Evolutionary conservation across 805 yeast species (phyloP).

Genomic region (Geotrichum ghanense): DNA sequence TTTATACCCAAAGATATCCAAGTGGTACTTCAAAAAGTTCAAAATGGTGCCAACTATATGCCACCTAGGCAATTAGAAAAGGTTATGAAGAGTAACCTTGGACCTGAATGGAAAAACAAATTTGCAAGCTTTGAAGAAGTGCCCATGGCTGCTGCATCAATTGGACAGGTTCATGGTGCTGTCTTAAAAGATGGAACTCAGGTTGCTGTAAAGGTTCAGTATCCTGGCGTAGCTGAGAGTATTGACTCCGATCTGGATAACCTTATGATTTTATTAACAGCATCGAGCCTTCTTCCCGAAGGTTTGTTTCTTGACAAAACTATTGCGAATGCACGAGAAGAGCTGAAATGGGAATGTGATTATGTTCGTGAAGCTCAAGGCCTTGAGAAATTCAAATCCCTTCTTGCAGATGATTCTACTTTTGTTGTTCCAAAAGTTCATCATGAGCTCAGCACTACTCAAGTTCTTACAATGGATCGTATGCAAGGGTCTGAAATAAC

Average conservation of each 20-base stretch:
- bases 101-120: constrained; percentile 63
- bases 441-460: constrained; percentile 66
- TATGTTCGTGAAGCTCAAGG: constrained; percentile 80
- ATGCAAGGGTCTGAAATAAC: constrained; percentile 77
- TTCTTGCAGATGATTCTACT: constrained; percentile 47
- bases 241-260: constrained; percentile 92
- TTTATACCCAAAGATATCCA: constrained; percentile 80
- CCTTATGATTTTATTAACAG: constrained; percentile 67
- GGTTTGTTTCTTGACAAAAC: constrained; percentile 89
- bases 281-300: constrained; percentile 76
- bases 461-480: constrained; percentile 79
- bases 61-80: constrained; percentile 80
- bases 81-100: constrained; percentile 63
- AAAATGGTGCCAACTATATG: constrained; percentile 93
- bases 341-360: constrained; percentile 96
- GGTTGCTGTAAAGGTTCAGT: constrained; percentile 92
- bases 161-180: constrained; percentile 92
- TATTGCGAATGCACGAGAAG: constrained; percentile 84
- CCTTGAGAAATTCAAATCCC: constrained; percentile 52
- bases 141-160: constrained; percentile 95
- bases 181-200: constrained; percentile 41
- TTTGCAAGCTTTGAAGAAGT: constrained; percentile 71
- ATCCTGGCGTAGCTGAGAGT: constrained; percentile 90
- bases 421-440: constrained; percentile 76
- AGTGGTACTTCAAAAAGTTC: constrained; percentile 69